Percentiles rank a stretch among this genome's conserved stretches.
Conservation (phyloP, 257 asterid genomes). For the Linaria vulgaris region DNA sequence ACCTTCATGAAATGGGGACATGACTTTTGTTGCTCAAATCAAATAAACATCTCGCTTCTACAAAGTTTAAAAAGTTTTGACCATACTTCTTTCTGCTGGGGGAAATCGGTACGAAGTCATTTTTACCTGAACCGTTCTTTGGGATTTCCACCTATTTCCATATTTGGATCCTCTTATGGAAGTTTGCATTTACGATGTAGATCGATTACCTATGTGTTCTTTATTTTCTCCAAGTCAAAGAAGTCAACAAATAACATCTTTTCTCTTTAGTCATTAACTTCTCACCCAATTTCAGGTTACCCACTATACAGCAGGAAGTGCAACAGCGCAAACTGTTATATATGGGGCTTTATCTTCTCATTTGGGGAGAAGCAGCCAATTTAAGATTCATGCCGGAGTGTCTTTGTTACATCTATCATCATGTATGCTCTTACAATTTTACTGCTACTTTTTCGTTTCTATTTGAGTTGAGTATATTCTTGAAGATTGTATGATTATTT, state of each 20-base stretch:
- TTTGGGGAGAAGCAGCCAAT: slow-evolving; percentile 99
- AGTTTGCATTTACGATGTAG: slow-evolving; percentile 14
- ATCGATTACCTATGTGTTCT: neutral
- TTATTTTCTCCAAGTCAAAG: slow-evolving; percentile 9
- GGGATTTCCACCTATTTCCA: neutral
- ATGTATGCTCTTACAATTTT: slow-evolving; percentile 54
- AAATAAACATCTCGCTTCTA: neutral
- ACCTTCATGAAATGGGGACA: neutral
- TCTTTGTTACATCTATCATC: slow-evolving; percentile 96
- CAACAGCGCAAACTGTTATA: slow-evolving; percentile 93
- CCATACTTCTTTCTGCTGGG: neutral
- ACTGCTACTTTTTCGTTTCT: neutral
- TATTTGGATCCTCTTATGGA: neutral
- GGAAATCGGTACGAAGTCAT: neutral
- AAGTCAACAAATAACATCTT: neutral
- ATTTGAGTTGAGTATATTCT: slow-evolving; percentile 5
- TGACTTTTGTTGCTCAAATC: neutral
- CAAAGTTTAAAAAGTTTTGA: neutral
- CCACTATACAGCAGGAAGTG: slow-evolving; percentile 97
- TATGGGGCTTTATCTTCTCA: slow-evolving; percentile 91
- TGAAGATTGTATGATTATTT: slow-evolving; percentile 9
- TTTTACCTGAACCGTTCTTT: neutral
- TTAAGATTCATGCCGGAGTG: slow-evolving; percentile 99
- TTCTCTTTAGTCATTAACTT: neutral
- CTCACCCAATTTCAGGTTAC: slow-evolving; percentile 60